These are phyloP conservation scores for Plasmopara viticola DNA, from an alignment of 352 stramenopile species.

Conservation along the genomic window DNA sequence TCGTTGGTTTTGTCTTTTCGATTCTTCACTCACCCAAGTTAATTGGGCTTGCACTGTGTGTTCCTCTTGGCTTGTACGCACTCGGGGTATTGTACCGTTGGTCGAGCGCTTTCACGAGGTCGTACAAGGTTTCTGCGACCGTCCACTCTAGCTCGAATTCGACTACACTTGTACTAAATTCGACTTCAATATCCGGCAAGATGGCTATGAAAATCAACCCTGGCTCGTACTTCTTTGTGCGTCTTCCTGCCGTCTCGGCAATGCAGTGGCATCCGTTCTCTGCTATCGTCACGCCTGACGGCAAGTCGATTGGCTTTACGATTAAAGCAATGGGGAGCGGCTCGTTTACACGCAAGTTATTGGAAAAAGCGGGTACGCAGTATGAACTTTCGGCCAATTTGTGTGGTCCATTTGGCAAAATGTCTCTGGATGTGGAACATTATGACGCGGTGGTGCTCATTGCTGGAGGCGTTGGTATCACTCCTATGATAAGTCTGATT, in stretches of 20 bases:
- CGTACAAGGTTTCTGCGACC: slow-evolving; percentile 38
- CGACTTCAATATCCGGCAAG: slow-evolving; percentile 47
- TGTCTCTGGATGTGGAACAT: slow-evolving; percentile 49
- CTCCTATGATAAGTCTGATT: slow-evolving; percentile 64
- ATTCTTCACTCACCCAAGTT: slow-evolving; percentile 61
- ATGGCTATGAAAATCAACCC: slow-evolving; percentile 49
- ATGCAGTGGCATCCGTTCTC: slow-evolving; percentile 81
- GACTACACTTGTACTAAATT: slow-evolving; percentile 51
- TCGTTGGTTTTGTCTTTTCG: slow-evolving; percentile 68
- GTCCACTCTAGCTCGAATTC: slow-evolving; percentile 33
- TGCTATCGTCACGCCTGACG: slow-evolving; percentile 59
- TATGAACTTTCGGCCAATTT: slow-evolving; percentile 46
- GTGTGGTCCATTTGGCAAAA: slow-evolving; percentile 61
- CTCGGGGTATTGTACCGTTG: slow-evolving; percentile 49
- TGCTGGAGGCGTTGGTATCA: slow-evolving; percentile 70
- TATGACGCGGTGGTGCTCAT: slow-evolving; percentile 69
- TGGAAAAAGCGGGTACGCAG: slow-evolving; percentile 37
- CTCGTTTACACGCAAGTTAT: slow-evolving; percentile 47
- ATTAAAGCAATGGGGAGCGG: slow-evolving; percentile 48
- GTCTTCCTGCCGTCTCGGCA: slow-evolving; percentile 51
- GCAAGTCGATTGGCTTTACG: slow-evolving; percentile 76
- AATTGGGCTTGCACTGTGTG: slow-evolving; percentile 45
- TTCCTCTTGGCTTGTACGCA: slow-evolving; percentile 61
- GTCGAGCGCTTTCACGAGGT: slow-evolving; percentile 37
- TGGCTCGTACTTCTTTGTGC: slow-evolving; percentile 76